Evolutionary conservation across 805 yeast species (phyloP).

Genomic region (Candida nonsorbophila): DNA sequence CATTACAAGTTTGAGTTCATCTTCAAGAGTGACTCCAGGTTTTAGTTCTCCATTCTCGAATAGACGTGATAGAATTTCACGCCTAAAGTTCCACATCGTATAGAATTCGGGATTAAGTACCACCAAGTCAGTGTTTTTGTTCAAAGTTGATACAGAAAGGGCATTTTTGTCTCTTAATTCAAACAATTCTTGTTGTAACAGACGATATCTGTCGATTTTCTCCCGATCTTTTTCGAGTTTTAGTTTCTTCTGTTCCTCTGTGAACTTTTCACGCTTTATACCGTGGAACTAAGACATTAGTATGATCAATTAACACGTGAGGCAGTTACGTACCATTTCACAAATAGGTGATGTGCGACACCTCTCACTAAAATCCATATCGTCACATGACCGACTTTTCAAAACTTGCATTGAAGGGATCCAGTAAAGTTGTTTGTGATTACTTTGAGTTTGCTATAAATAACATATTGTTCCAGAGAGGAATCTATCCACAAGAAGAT

Average conservation of each 20-base stretch:
- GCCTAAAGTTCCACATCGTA: slow-evolving; percentile 83
- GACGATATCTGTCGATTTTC: slow-evolving; percentile 53
- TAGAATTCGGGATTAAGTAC: slow-evolving; percentile 79
- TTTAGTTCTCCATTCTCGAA: slow-evolving; percentile 11
- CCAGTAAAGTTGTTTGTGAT: slow-evolving; percentile 74
- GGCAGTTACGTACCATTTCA: neutral
- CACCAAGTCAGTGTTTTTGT: slow-evolving; percentile 53
- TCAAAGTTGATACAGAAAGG: slow-evolving; percentile 34
- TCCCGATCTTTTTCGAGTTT: slow-evolving; percentile 54
- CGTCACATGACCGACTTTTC: slow-evolving; percentile 11
- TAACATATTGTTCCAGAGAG: slow-evolving; percentile 80
- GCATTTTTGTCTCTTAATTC: slow-evolving; percentile 11
- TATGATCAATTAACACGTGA: neutral
- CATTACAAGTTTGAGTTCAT: slow-evolving; percentile 61
- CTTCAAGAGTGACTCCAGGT: slow-evolving; percentile 23
- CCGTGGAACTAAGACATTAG: slow-evolving; percentile 56
- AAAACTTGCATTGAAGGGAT: slow-evolving; percentile 65
- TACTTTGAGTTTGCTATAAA: slow-evolving; percentile 80
- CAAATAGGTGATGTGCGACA: neutral
- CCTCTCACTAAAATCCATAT: neutral
- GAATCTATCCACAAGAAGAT: slow-evolving; percentile 84
- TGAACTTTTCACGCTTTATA: slow-evolving; percentile 52
- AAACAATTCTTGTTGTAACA: slow-evolving; percentile 42
- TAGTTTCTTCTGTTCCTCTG: slow-evolving; percentile 49
- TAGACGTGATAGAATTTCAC: slow-evolving; percentile 53